Percentiles rank a stretch among this genome's conserved stretches.
These are phyloP conservation scores for Schizosaccharomyces octosporus DNA, from an alignment of 805 yeast species.

Conservation along the genomic window DNA sequence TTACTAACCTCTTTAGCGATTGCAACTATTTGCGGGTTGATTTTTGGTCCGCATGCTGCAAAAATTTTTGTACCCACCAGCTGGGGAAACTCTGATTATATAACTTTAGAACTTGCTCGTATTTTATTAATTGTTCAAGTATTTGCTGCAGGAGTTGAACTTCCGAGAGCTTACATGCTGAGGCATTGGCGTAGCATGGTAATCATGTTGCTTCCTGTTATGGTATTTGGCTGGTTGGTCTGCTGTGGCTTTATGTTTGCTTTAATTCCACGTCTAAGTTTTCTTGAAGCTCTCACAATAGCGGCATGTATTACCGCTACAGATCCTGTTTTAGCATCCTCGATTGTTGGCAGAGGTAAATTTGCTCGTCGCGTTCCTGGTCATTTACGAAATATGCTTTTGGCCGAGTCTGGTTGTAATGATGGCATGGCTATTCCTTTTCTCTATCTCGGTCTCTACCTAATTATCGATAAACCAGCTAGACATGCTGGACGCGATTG, in stretches of 20 bases:
- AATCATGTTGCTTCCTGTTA: slow-evolving; percentile 55
- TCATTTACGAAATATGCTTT: slow-evolving; percentile 58
- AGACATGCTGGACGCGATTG: slow-evolving; percentile 55
- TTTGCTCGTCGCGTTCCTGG: slow-evolving; percentile 81
- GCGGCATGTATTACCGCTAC: slow-evolving; percentile 86
- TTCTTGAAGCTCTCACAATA: slow-evolving; percentile 46
- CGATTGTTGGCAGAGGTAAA: slow-evolving; percentile 83
- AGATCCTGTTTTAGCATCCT: slow-evolving; percentile 85
- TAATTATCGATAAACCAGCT: slow-evolving; percentile 39
- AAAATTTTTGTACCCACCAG: slow-evolving; percentile 58
- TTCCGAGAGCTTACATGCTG: slow-evolving; percentile 72
- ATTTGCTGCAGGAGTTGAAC: slow-evolving; percentile 82
- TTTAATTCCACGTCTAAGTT: slow-evolving; percentile 45
- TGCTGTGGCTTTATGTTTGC: slow-evolving; percentile 61
- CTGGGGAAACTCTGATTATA: slow-evolving; percentile 69
- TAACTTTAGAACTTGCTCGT: slow-evolving; percentile 64
- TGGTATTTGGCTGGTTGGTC: slow-evolving; percentile 75
- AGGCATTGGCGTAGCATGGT: slow-evolving; percentile 60
- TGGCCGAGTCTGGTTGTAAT: slow-evolving; percentile 76
- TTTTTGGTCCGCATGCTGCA: slow-evolving; percentile 69
- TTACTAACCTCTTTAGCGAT: slow-evolving; percentile 19
- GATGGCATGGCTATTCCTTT: slow-evolving; percentile 95
- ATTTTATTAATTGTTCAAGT: slow-evolving; percentile 68
- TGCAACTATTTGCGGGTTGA: slow-evolving; percentile 62
- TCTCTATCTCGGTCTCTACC: slow-evolving; percentile 39